Evolutionary conservation across 2,329 filamentous ascomycete genomes (phyloP).

Genomic region (Huntiella bhutanensis): DNA sequence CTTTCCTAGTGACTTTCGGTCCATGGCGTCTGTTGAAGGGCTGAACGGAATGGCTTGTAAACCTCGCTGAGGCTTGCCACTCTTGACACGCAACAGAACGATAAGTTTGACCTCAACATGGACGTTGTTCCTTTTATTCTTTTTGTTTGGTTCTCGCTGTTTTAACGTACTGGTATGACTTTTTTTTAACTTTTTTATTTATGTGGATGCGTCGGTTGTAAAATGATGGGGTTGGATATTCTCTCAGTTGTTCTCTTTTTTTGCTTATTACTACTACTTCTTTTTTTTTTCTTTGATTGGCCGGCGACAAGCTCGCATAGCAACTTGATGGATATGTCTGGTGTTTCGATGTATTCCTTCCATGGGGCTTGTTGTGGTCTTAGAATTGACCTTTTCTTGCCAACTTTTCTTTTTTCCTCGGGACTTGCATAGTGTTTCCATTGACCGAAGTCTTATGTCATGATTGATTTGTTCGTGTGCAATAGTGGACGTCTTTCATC

Average conservation of each 20-base stretch:
- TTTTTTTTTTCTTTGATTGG: neutral
- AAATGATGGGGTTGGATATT: constrained; percentile 8
- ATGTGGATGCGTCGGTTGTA: constrained; percentile 5
- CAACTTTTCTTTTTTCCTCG: constrained; percentile 1
- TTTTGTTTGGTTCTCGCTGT: constrained; percentile 1
- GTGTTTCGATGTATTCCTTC: constrained; percentile 1
- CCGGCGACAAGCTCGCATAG: too few species aligned
- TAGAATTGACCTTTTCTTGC: neutral
- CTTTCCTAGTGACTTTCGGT: too few species aligned
- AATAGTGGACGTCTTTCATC: too few species aligned
- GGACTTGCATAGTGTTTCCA: too few species aligned
- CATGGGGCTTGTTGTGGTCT: neutral
- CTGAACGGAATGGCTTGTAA: too few species aligned
- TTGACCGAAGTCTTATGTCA: too few species aligned
- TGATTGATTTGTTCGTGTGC: too few species aligned
- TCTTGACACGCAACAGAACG: too few species aligned
- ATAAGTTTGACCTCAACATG: too few species aligned
- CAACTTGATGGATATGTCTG: neutral
- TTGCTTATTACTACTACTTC: neutral
- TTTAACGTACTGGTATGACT: constrained; percentile 10
- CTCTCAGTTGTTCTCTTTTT: constrained; percentile 2
- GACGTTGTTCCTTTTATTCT: neutral
- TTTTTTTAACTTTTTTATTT: constrained; percentile 4
- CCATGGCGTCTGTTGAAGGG: too few species aligned
- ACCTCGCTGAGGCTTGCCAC: too few species aligned